phyloP scores from a whole-genome alignment of 805 yeast species.

The Candida xiaguanensis region DNA sequence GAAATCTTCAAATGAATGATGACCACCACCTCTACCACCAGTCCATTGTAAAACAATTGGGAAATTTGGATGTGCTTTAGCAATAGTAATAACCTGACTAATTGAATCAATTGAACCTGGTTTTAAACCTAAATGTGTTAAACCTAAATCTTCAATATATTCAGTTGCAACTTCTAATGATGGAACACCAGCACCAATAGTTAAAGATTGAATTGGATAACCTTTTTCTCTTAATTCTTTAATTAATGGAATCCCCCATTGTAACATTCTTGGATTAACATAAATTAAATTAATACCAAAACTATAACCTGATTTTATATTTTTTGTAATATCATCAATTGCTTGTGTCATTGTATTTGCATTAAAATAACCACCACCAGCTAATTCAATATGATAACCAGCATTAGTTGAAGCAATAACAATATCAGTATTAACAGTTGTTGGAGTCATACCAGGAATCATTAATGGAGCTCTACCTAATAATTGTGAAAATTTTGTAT shows the following conservation, averaged over 20 bases:
- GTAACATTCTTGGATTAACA: constrained; percentile 95
- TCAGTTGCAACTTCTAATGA: constrained; percentile 96
- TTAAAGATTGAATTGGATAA: constrained; percentile 90
- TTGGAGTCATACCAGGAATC: constrained; percentile 99
- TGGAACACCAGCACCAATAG: constrained; percentile 99
- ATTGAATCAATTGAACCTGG: constrained; percentile 97
- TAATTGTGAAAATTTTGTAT: constrained; percentile 89
- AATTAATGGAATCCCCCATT: constrained; percentile 98
- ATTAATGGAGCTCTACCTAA: constrained; percentile 93
- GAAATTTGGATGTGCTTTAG: constrained; percentile 93
- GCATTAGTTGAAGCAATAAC: constrained; percentile 93
- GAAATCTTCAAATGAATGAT: constrained; percentile 98
- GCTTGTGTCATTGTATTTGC: constrained; percentile 72
- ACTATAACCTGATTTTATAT: constrained; percentile 80
- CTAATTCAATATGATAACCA: constrained; percentile 96
- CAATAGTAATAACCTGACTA: constrained; percentile 80
- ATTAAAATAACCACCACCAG: constrained; percentile 97
- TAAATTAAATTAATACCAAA: constrained; percentile 89
- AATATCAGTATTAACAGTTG: constrained; percentile 91
- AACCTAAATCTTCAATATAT: constrained; percentile 87
- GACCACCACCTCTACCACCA: constrained; percentile 99
- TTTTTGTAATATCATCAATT: constrained; percentile 63
- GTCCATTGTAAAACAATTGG: constrained; percentile 99
- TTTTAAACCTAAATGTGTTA: constrained; percentile 92
- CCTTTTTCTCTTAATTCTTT: constrained; percentile 85